Evolutionary conservation across 2,329 filamentous ascomycete genomes (phyloP).

Genomic region (Sphaerostilbella broomeana): DNA sequence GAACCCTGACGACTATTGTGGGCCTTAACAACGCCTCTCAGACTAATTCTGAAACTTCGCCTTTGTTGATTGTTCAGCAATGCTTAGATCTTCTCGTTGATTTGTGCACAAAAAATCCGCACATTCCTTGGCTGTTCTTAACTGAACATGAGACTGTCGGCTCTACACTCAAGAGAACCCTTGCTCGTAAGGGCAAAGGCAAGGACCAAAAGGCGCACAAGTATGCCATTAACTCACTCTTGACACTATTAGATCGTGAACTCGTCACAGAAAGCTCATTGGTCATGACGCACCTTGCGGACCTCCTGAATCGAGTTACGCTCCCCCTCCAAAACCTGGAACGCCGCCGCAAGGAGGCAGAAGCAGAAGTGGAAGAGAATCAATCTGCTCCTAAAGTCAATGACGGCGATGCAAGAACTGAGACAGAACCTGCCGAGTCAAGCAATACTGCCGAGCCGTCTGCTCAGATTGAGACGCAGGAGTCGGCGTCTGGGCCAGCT

Average conservation of each 20-base stretch:
- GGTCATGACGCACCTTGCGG: constrained; percentile 90
- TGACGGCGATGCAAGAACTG: constrained; percentile 24
- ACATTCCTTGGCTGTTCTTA: constrained; percentile 86
- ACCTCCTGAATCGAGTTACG: constrained; percentile 81
- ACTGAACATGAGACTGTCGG: constrained; percentile 80
- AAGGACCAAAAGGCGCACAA: constrained; percentile 80
- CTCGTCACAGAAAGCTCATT: constrained; percentile 95
- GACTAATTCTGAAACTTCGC: constrained; percentile 80
- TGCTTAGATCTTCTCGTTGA: constrained; percentile 81
- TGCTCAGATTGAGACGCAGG: constrained; percentile 13
- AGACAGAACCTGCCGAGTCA: constrained; percentile 25
- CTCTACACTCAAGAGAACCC: constrained; percentile 67
- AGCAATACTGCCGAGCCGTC: constrained; percentile 21
- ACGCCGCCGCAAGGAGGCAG: constrained; percentile 71
- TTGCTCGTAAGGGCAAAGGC: constrained; percentile 77
- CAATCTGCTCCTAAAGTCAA: constrained; percentile 30
- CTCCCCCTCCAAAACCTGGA: constrained; percentile 75
- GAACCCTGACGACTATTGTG: constrained; percentile 57
- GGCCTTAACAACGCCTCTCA: constrained; percentile 36
- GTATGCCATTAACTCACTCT: constrained; percentile 85
- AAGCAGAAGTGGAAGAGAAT: constrained; percentile 47
- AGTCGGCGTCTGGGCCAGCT: constrained; percentile 22
- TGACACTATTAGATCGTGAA: constrained; percentile 84
- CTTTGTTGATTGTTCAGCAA: constrained; percentile 91
- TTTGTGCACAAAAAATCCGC: constrained; percentile 75